A percentile compares a stretch with the other conserved stretches of the same genome.
Evolutionary conservation across 495 filamentous ascomycete genomes (phyloP).

Genomic region (Xylaria venustula): DNA sequence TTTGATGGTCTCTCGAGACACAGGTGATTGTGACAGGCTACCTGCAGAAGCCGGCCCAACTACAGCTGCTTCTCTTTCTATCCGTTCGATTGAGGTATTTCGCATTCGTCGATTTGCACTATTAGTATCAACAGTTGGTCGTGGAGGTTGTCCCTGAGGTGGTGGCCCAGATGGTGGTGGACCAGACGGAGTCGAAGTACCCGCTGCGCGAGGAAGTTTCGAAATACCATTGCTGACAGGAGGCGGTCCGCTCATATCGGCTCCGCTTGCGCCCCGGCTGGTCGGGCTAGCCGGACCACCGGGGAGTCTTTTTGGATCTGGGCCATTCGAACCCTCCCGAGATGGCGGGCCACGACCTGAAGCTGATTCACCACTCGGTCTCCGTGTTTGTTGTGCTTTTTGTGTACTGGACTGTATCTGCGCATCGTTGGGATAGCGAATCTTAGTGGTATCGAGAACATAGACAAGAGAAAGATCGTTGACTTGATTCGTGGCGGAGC

Average conservation of each 20-base stretch:
- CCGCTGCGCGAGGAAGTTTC: conserved; percentile 67
- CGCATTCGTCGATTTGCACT: conserved; percentile 29
- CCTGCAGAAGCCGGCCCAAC: conserved; percentile 22
- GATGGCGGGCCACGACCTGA: conserved; percentile 46
- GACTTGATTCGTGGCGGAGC: conserved; percentile 74
- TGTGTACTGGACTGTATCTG: conserved; percentile 48
- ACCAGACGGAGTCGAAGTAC: conserved; percentile 70
- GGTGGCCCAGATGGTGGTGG: conserved; percentile 85
- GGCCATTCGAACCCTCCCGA: conserved; percentile 61
- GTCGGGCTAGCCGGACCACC: conserved; percentile 40
- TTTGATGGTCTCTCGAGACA: conserved; percentile 48
- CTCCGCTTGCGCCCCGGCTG: conserved; percentile 28
- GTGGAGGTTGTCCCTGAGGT: conserved; percentile 81
- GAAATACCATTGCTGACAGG: conserved; percentile 46
- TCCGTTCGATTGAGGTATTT: conserved; percentile 43
- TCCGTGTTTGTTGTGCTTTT: conserved; percentile 33
- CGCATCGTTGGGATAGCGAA: conserved; percentile 84
- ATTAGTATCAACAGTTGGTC: conserved; percentile 46
- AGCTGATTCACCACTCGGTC: conserved; percentile 40
- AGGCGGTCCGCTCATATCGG: conserved; percentile 31
- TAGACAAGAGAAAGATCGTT: conserved; percentile 87
- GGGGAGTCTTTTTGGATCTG: conserved; percentile 56
- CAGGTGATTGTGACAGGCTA: conserved; percentile 54
- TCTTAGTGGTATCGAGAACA: conserved; percentile 90
- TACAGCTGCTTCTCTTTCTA: conserved; percentile 29